phyloP scores from a whole-genome alignment of 176 grass and related monocot species.

The Tillandsia fasciculata region DNA sequence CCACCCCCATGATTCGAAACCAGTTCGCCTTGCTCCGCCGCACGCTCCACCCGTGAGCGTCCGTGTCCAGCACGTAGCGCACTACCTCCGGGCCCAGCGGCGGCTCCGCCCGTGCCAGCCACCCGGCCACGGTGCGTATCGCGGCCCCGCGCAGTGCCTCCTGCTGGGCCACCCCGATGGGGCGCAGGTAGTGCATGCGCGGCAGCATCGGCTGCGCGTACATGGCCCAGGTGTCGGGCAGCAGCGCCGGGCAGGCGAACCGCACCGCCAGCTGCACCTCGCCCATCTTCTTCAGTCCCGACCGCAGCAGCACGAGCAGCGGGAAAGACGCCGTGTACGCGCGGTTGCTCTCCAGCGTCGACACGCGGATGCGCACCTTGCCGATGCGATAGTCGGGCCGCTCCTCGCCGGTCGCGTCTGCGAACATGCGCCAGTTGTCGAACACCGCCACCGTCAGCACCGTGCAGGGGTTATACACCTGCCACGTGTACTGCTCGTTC shows the following conservation, averaged over 20 bases:
- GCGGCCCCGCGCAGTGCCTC: slow-evolving; percentile 65
- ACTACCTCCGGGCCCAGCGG: slow-evolving; percentile 88
- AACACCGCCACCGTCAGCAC: slow-evolving; percentile 82
- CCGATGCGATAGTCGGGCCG: slow-evolving; percentile 79
- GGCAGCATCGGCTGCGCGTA: slow-evolving; percentile 79
- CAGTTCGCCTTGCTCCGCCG: slow-evolving; percentile 44
- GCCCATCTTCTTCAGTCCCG: slow-evolving; percentile 93
- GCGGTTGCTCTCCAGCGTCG: slow-evolving; percentile 79
- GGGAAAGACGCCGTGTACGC: slow-evolving; percentile 73
- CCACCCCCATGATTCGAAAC: too few species aligned
- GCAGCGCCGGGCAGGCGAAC: slow-evolving; percentile 42
- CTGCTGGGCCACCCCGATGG: slow-evolving; percentile 81
- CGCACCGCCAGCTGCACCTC: slow-evolving; percentile 94
- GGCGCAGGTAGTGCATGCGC: slow-evolving; percentile 82
- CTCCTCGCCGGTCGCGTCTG: slow-evolving; percentile 38
- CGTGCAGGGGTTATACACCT: slow-evolving; percentile 94
- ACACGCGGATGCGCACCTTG: slow-evolving; percentile 80
- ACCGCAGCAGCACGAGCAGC: slow-evolving; percentile 67
- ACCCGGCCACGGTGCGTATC: slow-evolving; percentile 56
- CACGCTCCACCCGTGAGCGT: slow-evolving; percentile 84
- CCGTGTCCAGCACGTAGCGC: slow-evolving; percentile 68
- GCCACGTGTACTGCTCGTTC: slow-evolving; percentile 99
- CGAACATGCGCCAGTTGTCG: slow-evolving; percentile 98
- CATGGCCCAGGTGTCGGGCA: slow-evolving; percentile 77
- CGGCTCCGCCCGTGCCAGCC: slow-evolving; percentile 71